Base-by-base conservation (phyloP, 805 yeast genomes). In the Cyberlindnera euphorbiae region DNA sequence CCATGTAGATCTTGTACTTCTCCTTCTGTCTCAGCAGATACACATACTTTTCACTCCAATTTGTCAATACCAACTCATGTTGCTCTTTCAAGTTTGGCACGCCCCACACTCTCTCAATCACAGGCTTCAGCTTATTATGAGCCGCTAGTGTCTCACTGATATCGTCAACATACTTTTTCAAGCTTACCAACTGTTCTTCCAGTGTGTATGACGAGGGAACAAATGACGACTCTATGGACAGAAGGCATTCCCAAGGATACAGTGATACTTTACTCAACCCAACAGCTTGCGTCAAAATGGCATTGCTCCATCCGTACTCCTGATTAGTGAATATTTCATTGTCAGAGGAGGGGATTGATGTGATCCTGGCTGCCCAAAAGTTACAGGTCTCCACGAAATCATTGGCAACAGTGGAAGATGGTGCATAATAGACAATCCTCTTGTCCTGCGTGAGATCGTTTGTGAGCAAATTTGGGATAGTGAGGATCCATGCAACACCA, bases 341-440 rank as follows among this genome's bases (percentile, higher is more conserved):
- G 50, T 79, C 83, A 0, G 78, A 42, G 22, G 65, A 69, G 4
- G 95, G 95, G 15, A 85, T 79, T 12, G 88, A 81, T 6, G 95
- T 81, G 25, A 83, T 72, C 46, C 93, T 73, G 2, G 90, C 84
- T 3, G 94, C 85, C 96, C 96, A 88, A 56, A 84, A 88, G 58
- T 87, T 88, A 59, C 93, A 79, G 5, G 90, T 77, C 47, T 80
- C 74, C 13, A 83, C 76, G 58, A 75, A 85, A 52, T 77, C 82
- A 28, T 63, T 60, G 0, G 95, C 93, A 40, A 75, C 73, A 46
- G 79, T 83, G 12, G 40, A 23, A 26, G 39, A 39, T 24, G 53
- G 46, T 3, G 56, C 55, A 33, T 45, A 50, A 26, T 47, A 53
- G 2, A 52, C 49, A 17, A 53, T 32, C 23, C 35, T 47, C 30